Evolutionary conservation across 805 yeast species (phyloP).

Genomic region (Barnettozyma californica): DNA sequence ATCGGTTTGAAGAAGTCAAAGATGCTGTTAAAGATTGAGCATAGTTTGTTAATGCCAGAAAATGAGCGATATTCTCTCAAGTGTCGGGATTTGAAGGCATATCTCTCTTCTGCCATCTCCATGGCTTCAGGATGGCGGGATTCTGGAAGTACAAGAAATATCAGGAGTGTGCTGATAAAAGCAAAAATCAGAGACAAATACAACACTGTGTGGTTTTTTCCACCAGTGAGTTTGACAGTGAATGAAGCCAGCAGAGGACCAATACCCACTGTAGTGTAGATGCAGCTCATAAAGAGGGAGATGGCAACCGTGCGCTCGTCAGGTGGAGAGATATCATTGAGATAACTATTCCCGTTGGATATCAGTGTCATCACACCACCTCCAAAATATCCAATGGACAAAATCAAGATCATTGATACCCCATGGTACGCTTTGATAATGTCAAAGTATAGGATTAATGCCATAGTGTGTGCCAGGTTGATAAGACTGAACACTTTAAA

Average conservation of each 20-base stretch:
- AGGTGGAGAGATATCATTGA: constrained; percentile 17
- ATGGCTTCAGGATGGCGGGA: constrained; percentile 21
- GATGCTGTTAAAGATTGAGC: neutral
- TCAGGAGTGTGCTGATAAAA: constrained; percentile 5
- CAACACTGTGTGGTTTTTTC: constrained; percentile 5
- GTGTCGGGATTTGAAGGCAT: neutral
- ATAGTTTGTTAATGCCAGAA: neutral
- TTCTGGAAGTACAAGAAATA: constrained; percentile 9
- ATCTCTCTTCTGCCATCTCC: constrained; percentile 10
- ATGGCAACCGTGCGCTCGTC: constrained; percentile 16
- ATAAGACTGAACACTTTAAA: constrained; percentile 16
- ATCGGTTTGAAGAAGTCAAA: constrained; percentile 16
- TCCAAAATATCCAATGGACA: constrained; percentile 14
- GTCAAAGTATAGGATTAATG: constrained; percentile 14
- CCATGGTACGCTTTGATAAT: neutral
- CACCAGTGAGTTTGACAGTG: constrained; percentile 10
- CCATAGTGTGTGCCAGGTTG: constrained; percentile 11
- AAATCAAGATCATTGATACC: constrained; percentile 5
- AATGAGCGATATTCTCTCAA: neutral
- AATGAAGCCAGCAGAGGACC: constrained; percentile 24
- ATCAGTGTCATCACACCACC: constrained; percentile 24
- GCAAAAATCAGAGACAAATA: constrained; percentile 11
- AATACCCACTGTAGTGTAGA: constrained; percentile 18
- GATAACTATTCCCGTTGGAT: constrained; percentile 22
- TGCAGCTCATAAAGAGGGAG: constrained; percentile 20